Base-by-base conservation (phyloP, 345 rosid genomes). In the Pelargonium nanum region DNA sequence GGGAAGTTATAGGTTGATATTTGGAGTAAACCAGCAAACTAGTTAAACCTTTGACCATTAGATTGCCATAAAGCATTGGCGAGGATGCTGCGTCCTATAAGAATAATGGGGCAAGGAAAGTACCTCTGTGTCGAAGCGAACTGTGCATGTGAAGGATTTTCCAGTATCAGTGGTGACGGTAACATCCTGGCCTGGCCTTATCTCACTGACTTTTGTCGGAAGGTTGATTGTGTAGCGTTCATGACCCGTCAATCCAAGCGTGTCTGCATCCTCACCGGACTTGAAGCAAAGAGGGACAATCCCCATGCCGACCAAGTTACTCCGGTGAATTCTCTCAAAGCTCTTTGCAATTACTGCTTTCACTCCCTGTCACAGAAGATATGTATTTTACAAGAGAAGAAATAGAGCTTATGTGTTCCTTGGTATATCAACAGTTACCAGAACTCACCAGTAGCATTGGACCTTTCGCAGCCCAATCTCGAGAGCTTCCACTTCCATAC, bases 391-490 rank as follows among this genome's bases (percentile, higher is more conserved):
- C 48, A 40, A 30, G 40, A 30, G 40, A 30, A 30, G 2, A 40
- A 2, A 40, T 9, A 17, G 15, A 12, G 15, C 9, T 40, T 12
- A 40, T 9, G 48, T 40, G 10, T 15, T 40, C 3, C 16, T 40
- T 40, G 48, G 2, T 9, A 40, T 7, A 40, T 9, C 9, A 40
- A 2, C 3, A 40, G 10, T 2, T 0, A 12, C 48, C 3, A 40
- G 48, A 40, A 40, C 48, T 40, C 17, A 40, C 48, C 48, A 40
- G 48, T 12, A 40, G 48, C 87, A 80, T 77, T 19, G 90, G 96
- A 65, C 96, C 97, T 80, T 91, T 91, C 53, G 96, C 96, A 72
- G 93, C 97, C 91, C 96, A 84, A 68, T 88, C 91, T 58, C 91
- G 75, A 70, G 97, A 91, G 74, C 94, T 91, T 64, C 94, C 85